Evolutionary conservation across 169 alveolate genomes (phyloP).

Genomic region (Cryptosporidium sp.): DNA sequence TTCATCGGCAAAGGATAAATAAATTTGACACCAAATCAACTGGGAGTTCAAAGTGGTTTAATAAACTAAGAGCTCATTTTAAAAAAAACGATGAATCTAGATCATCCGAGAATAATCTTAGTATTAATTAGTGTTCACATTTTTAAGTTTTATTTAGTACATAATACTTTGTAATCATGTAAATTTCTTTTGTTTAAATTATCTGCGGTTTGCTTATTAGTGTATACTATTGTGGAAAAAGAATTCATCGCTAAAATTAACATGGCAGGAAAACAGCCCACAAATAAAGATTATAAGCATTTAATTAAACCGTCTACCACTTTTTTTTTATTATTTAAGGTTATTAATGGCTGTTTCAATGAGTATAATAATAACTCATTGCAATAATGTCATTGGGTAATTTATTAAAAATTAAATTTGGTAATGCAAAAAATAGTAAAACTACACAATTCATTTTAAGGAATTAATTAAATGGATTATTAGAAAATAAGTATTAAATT

Average conservation of each 20-base stretch:
- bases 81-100: background rate
- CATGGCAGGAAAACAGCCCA: background rate
- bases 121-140: background rate
- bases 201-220: background rate
- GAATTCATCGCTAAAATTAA: too few species aligned
- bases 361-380: background rate
- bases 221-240: background rate
- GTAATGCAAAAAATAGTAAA: background rate
- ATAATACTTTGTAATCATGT: background rate
- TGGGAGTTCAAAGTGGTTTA: background rate
- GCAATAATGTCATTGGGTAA: background rate
- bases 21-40: background rate
- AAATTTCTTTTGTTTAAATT: too few species aligned
- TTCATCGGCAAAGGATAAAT: background rate
- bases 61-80: background rate
- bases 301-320: too few species aligned
- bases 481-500: too few species aligned
- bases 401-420: too few species aligned
- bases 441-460: too few species aligned
- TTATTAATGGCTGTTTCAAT: too few species aligned
- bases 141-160: too few species aligned
- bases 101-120: background rate
- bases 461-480: too few species aligned
- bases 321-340: background rate
- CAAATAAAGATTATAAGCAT: too few species aligned